A percentile compares a stretch with the other conserved stretches of the same genome.
phyloP scores from a whole-genome alignment of 2,329 filamentous ascomycete genomes.

The Lomentospora prolificans region DNA sequence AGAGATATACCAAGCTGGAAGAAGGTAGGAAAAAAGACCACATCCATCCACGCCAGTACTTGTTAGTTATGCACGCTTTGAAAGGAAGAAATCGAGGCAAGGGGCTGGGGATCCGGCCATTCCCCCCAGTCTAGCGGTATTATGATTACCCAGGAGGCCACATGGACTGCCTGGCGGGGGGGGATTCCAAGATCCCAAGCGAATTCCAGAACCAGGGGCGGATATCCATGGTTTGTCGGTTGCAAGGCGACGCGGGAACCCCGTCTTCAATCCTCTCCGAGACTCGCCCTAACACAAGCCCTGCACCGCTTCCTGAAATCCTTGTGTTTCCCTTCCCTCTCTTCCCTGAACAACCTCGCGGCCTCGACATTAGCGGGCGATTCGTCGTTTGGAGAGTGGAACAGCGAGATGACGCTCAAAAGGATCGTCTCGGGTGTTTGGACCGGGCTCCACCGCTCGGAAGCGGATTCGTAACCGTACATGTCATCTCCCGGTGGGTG shows the following conservation, averaged over 20 bases:
- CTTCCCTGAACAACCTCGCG: conserved; percentile 76
- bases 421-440: conserved; percentile 94
- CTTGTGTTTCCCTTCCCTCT: conserved; percentile 47
- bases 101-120: not conserved
- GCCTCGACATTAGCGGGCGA: conserved; percentile 93
- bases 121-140: not conserved
- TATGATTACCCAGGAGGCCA: no score
- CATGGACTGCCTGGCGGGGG: no score
- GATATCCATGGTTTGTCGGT: no score
- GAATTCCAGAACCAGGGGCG: no score
- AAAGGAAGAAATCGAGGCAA: not conserved
- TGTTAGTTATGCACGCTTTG: not conserved
- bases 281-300: conserved; percentile 69
- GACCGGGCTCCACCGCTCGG: conserved; percentile 89
- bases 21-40: conserved; percentile 7
- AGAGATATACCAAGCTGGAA: conserved; percentile 1
- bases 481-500: conserved; percentile 92
- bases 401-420: conserved; percentile 82
- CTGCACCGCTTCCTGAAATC: conserved; percentile 74
- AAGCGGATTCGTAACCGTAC: conserved; percentile 83
- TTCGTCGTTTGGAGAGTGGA: conserved; percentile 89
- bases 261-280: conserved; percentile 54
- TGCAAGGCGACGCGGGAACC: no score
- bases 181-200: no score
- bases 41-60: not conserved